Conservation (phyloP, 257 asterid genomes). For the Datura wrightii region DNA sequence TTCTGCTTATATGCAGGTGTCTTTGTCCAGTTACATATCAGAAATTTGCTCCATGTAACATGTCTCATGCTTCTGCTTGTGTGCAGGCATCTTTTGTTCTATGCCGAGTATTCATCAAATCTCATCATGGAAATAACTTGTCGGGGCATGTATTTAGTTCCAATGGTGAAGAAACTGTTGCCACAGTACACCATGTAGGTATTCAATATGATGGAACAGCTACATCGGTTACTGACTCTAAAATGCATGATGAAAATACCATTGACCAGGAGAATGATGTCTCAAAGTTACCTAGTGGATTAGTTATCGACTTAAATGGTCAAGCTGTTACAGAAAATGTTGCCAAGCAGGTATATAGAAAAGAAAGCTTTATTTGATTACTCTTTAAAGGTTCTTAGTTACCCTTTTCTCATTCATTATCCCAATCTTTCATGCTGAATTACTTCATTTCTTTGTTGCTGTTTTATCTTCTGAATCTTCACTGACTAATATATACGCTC, state of each 20-base stretch:
- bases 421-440: background rate
- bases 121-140: conserved; percentile 32
- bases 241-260: conserved; percentile 31
- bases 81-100: conserved; percentile 58
- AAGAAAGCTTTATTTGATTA: background rate
- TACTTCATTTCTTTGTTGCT: background rate
- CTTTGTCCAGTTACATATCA: background rate
- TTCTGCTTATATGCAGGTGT: background rate
- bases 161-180: conserved; percentile 46
- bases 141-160: conserved; percentile 41
- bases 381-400: conserved; percentile 3
- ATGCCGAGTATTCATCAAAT: conserved; percentile 47
- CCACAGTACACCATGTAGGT: conserved; percentile 49
- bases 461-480: background rate
- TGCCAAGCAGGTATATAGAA: conserved; percentile 39
- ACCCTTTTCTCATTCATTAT: background rate
- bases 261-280: conserved; percentile 34
- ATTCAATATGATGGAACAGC: conserved; percentile 42
- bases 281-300: conserved; percentile 29
- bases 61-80: conserved; percentile 20
- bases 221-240: conserved; percentile 30
- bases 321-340: conserved; percentile 18
- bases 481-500: background rate
- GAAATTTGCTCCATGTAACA: background rate
- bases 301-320: conserved; percentile 34